phyloP scores from a whole-genome alignment of 495 filamentous ascomycete species.

The Choiromyces venosus region DNA sequence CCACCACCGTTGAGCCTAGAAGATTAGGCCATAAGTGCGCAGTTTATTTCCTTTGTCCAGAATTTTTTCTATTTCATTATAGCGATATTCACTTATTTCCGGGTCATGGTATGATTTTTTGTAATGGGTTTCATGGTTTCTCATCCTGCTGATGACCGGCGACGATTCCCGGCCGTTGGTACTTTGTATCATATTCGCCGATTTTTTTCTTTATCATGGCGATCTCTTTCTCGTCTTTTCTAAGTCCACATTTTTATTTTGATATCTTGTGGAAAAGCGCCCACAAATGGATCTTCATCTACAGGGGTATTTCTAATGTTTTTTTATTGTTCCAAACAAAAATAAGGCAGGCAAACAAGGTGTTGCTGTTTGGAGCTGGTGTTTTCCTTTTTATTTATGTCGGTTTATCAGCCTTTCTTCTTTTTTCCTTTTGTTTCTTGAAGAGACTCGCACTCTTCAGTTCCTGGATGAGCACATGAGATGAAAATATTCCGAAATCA shows the following conservation, averaged over 20 bases:
- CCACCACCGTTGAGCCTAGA: neutral
- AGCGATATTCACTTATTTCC: neutral
- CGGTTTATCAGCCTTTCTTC: neutral
- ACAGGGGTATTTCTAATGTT: neutral
- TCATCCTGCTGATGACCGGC: neutral
- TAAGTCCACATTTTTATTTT: neutral
- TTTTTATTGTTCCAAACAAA: neutral
- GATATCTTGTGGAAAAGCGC: neutral
- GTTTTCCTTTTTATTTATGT: neutral
- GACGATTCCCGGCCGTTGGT: neutral
- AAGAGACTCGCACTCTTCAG: neutral
- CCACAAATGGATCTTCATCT: neutral
- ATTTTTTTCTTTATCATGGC: neutral
- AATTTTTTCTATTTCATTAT: neutral
- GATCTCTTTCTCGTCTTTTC: neutral
- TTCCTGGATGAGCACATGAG: neutral
- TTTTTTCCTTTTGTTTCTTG: neutral
- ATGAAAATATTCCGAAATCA: neutral
- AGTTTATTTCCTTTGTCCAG: neutral
- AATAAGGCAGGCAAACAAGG: neutral
- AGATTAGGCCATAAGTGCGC: neutral
- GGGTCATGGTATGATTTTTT: neutral
- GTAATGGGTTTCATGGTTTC: neutral
- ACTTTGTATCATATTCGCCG: neutral
- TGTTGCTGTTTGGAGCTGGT: neutral